Base-by-base conservation (phyloP, 208 protist species). In the Trypanosoma theileri region DNA sequence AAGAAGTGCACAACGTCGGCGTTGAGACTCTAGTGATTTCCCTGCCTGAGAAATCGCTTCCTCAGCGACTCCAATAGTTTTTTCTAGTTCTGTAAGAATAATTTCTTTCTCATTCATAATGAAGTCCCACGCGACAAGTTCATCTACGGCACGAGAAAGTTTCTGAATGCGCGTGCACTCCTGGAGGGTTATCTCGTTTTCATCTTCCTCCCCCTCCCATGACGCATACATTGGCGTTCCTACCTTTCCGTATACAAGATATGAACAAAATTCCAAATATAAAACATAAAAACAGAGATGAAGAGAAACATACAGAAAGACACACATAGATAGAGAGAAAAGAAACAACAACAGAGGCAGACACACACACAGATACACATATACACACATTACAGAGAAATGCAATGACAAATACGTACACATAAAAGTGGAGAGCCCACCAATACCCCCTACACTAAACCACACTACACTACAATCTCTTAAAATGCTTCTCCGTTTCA, bases 51-150 rank as follows among this genome's bases (percentile, higher is more conserved):
- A 48, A 8, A 75, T 40, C 28, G 67, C 46, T 24, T 28, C 10
- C 59, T 87, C 81, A 3, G 67, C 35, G 10, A 31, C 42, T 8
- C 58, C 66, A 21, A 86, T 66, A 9, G 69, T 59, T 6, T 42
- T 16, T 52, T 91, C 85, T 50, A 88, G 35, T 17, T 74, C 63
- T 28, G 75, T 62, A 12, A 90, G 71, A n/a, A 81, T 80, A 1
- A 53, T 51, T 22, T 81, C 76, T 65, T 85, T 80, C 56, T 90
- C 66, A 45, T 67, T 45, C 26, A 82, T 63, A 44, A 77, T 56
- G 55, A 80, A 91, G 46, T 71, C 58, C 52, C 80, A 80, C 8
- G 79, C 86, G 14, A 87, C 72, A 44, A 92, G 81, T 28, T 77
- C 66, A 61, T 92, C 82, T 8, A 85, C 61, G 45, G 85, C 80